A percentile compares a stretch with the other conserved stretches of the same genome.
These are phyloP conservation scores for Rhamnella rubrinervis DNA, from an alignment of 331 rosid species.

Conservation along the genomic window DNA sequence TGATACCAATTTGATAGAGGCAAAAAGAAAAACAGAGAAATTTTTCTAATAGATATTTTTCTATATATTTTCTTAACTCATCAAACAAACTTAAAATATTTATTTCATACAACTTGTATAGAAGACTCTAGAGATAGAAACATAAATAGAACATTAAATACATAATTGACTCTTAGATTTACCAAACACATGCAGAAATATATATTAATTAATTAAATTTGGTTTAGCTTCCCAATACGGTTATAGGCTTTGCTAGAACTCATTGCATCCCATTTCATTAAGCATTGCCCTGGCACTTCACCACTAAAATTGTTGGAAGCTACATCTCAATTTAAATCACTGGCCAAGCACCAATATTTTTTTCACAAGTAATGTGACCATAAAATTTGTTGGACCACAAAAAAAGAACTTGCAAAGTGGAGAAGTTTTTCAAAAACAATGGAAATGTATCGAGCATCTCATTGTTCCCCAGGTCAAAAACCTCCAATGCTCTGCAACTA, in stretches of 20 bases:
- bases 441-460: slow-evolving; percentile 36
- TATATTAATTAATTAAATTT: too few species aligned
- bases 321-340: slow-evolving; percentile 50
- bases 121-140: too few species aligned
- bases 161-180: too few species aligned
- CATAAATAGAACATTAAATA: too few species aligned
- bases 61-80: too few species aligned
- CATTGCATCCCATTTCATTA: background rate
- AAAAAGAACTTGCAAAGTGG: slow-evolving; percentile 43
- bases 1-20: too few species aligned
- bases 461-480: slow-evolving; percentile 45
- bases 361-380: slow-evolving; percentile 25
- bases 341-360: background rate
- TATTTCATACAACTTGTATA: too few species aligned
- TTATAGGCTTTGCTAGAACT: background rate
- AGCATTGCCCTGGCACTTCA: slow-evolving; percentile 7
- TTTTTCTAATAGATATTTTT: too few species aligned
- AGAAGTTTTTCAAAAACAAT: slow-evolving; percentile 39
- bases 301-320: slow-evolving; percentile 47
- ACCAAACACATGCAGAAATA: too few species aligned
- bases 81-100: too few species aligned
- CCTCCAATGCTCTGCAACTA: slow-evolving; percentile 33
- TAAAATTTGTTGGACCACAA: slow-evolving; percentile 42
- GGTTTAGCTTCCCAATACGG: too few species aligned
- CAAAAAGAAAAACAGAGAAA: too few species aligned